Conservation (phyloP, 306 rosid genomes). For the Sicyos baderoa region DNA sequence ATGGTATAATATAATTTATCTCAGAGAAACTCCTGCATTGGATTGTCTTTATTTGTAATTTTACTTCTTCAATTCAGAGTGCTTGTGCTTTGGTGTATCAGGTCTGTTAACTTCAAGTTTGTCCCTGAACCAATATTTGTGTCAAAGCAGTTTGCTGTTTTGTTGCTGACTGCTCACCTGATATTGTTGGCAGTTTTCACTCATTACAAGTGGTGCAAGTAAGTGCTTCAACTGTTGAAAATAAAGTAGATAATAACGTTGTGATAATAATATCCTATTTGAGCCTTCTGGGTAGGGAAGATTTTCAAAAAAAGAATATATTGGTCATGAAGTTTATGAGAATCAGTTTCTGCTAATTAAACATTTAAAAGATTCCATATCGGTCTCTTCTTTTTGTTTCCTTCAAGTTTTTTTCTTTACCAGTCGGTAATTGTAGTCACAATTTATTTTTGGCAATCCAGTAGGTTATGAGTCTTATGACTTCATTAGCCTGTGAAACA, state of each 20-base stretch:
- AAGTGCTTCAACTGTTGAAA: slow-evolving; percentile 34
- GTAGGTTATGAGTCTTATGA: neutral
- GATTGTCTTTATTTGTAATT: neutral
- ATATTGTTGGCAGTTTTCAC: slow-evolving; percentile 49
- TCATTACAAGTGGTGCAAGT: slow-evolving; percentile 93
- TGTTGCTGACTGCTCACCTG: slow-evolving; percentile 68
- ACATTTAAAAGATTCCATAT: neutral
- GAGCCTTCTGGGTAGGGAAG: neutral
- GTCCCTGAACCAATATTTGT: slow-evolving; percentile 73
- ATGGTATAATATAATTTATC: neutral
- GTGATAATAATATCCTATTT: neutral
- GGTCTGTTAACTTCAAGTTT: slow-evolving; percentile 96
- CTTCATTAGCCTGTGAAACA: neutral
- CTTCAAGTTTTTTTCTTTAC: neutral
- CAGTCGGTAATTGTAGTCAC: neutral
- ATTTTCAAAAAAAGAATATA: neutral
- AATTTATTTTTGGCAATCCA: neutral
- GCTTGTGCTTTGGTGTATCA: slow-evolving; percentile 32
- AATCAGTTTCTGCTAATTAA: neutral
- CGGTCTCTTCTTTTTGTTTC: neutral
- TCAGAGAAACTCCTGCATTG: neutral
- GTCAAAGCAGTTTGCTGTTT: slow-evolving; percentile 70
- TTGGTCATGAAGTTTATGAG: neutral
- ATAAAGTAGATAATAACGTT: neutral
- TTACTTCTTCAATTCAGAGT: slow-evolving; percentile 16